phyloP scores from a whole-genome alignment of 2,329 filamentous ascomycete genomes.

The Penicillium hordei region DNA sequence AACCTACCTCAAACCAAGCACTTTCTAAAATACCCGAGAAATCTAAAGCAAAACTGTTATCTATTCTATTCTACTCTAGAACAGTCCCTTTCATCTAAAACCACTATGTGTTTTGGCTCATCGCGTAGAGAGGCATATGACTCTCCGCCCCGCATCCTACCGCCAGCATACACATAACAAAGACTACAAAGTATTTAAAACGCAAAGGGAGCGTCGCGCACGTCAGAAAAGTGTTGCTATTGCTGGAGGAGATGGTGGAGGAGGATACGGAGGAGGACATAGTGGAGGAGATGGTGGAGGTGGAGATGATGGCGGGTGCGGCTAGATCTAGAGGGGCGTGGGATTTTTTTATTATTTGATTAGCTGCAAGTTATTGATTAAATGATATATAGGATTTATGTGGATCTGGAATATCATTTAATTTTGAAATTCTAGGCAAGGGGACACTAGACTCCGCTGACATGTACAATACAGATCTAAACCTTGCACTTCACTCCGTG shows the following conservation, averaged over 20 bases:
- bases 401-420: not conserved
- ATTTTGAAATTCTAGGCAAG: not conserved
- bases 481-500: not conserved
- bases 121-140: not conserved
- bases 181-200: not conserved
- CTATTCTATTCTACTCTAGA: not conserved
- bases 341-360: not conserved
- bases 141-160: not conserved
- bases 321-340: not conserved
- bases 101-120: conserved; percentile 11
- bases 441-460: not conserved
- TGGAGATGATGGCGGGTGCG: conserved; percentile 6
- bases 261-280: not conserved
- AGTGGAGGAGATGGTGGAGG: not conserved
- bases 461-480: not conserved
- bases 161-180: not conserved
- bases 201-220: not conserved
- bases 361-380: not conserved
- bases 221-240: too few species aligned
- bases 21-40: not conserved
- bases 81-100: not conserved
- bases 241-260: not conserved
- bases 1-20: not conserved
- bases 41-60: not conserved
- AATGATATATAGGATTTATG: not conserved